Evolutionary conservation across 2,329 filamentous ascomycete species (phyloP).

Genomic region (Endoconidiophora polonica): DNA sequence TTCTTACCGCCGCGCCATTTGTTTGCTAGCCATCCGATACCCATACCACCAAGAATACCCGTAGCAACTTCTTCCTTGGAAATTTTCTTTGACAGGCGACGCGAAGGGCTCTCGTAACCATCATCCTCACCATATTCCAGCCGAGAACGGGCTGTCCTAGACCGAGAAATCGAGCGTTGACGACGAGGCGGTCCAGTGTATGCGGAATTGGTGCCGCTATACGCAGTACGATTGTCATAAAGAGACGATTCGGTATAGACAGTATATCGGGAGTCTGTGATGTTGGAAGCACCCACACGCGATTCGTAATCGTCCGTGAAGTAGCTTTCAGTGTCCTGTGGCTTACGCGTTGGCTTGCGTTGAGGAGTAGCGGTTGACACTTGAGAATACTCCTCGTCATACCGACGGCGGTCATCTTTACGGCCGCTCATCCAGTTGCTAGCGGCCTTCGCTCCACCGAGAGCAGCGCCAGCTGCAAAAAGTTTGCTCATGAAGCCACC

Average conservation of each 20-base stretch:
- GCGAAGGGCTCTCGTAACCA: slow-evolving; percentile 36
- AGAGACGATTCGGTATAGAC: slow-evolving; percentile 10
- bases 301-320: slow-evolving; percentile 35
- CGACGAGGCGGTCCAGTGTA: slow-evolving; percentile 4
- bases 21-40: slow-evolving; percentile 52
- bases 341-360: slow-evolving; percentile 25
- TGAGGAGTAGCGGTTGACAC: slow-evolving; percentile 45
- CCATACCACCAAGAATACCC: slow-evolving; percentile 32
- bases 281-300: slow-evolving; percentile 24
- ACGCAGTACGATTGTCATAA: slow-evolving; percentile 6
- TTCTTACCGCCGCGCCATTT: slow-evolving; percentile 41
- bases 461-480: slow-evolving; percentile 40
- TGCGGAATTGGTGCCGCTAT: slow-evolving; percentile 6
- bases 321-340: slow-evolving; percentile 30
- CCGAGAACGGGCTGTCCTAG: slow-evolving; percentile 24
- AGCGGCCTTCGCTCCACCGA: slow-evolving; percentile 46
- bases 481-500: slow-evolving; percentile 40
- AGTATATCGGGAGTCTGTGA: slow-evolving; percentile 9
- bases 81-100: slow-evolving; percentile 23
- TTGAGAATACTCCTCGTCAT: slow-evolving; percentile 46
- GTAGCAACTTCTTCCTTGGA: slow-evolving; percentile 25
- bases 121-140: slow-evolving; percentile 15
- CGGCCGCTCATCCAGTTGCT: slow-evolving; percentile 31
- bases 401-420: slow-evolving; percentile 31
- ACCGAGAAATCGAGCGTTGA: slow-evolving; percentile 1